Percentiles rank a stretch among this genome's conserved stretches.
These are phyloP conservation scores for Phytophthora sp. DNA, from an alignment of 352 stramenopile genomes.

Conservation along the genomic window DNA sequence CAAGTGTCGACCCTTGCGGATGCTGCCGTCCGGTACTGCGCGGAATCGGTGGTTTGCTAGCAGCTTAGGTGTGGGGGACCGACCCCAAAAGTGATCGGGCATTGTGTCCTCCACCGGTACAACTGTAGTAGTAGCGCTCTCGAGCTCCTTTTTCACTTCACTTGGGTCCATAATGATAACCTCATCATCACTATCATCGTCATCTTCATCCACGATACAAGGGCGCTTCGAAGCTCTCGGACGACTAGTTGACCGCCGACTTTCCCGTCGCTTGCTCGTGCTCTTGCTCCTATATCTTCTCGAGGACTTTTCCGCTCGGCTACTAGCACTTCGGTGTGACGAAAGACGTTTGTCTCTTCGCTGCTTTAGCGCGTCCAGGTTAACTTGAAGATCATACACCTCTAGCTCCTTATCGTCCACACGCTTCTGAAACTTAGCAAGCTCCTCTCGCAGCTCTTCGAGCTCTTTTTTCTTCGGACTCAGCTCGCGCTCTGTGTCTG, in stretches of 20 bases:
- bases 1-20: constrained; percentile 74
- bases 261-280: constrained; percentile 25
- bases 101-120: constrained; percentile 49
- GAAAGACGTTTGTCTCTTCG: constrained; percentile 45
- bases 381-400: constrained; percentile 69
- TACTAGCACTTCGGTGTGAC: constrained; percentile 16
- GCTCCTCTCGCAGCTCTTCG: constrained; percentile 39
- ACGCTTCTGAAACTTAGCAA: constrained; percentile 41
- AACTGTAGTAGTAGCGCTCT: constrained; percentile 21
- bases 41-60: constrained; percentile 69
- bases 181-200: constrained; percentile 59
- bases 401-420: constrained; percentile 66
- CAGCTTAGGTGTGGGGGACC: constrained; percentile 65
- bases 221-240: constrained; percentile 55
- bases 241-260: constrained; percentile 37
- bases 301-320: constrained; percentile 6
- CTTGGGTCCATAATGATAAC: constrained; percentile 58
- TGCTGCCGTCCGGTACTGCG: constrained; percentile 65
- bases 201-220: constrained; percentile 72
- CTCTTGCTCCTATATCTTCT: constrained; percentile 28
- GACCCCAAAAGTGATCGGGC: constrained; percentile 83
- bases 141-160: constrained; percentile 48
- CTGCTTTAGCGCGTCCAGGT: constrained; percentile 64
- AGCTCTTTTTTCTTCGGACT: constrained; percentile 54
- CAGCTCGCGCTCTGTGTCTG: constrained; percentile 48